Evolutionary conservation across 2,329 filamentous ascomycete species (phyloP).

Genomic region (Chaetomiaceae sp.): DNA sequence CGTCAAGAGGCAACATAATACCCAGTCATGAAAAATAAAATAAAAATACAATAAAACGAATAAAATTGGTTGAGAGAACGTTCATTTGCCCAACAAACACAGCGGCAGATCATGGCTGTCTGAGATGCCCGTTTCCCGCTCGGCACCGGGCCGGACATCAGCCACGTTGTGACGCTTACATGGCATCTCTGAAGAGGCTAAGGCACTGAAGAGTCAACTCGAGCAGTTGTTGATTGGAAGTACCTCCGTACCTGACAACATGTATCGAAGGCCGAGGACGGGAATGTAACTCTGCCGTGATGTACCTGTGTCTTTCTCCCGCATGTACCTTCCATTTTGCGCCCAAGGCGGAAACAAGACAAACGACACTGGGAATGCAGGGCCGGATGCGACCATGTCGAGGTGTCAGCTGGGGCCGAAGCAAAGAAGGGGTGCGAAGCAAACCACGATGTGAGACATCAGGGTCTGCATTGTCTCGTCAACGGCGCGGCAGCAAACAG

Average conservation of each 20-base stretch:
- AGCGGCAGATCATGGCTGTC: too few relatives aligned
- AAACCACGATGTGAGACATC: slow-evolving; percentile 14
- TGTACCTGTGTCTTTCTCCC: not conserved
- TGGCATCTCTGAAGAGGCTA: too few relatives aligned
- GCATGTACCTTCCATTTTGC: not conserved
- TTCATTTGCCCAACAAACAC: too few relatives aligned
- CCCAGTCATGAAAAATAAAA: not conserved
- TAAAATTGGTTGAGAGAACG: too few relatives aligned
- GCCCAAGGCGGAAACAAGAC: slow-evolving; percentile 1
- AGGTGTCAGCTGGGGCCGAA: slow-evolving; percentile 7
- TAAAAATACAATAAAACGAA: not conserved
- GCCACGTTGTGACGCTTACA: slow-evolving; percentile 10
- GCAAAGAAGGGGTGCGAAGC: slow-evolving; percentile 1
- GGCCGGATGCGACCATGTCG: slow-evolving; percentile 7
- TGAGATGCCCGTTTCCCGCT: not conserved
- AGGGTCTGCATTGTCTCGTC: slow-evolving; percentile 6
- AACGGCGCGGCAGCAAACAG: slow-evolving; percentile 5
- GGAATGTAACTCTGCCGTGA: too few relatives aligned
- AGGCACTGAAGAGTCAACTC: too few relatives aligned
- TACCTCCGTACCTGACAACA: too few relatives aligned
- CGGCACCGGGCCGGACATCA: not conserved
- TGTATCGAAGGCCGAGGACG: too few relatives aligned
- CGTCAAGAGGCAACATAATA: too few relatives aligned
- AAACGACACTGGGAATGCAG: slow-evolving; percentile 1
- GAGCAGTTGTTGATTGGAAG: too few relatives aligned